These are phyloP conservation scores for Mycena venus DNA, from an alignment of 768 basidiomycete species.

Conservation along the genomic window DNA sequence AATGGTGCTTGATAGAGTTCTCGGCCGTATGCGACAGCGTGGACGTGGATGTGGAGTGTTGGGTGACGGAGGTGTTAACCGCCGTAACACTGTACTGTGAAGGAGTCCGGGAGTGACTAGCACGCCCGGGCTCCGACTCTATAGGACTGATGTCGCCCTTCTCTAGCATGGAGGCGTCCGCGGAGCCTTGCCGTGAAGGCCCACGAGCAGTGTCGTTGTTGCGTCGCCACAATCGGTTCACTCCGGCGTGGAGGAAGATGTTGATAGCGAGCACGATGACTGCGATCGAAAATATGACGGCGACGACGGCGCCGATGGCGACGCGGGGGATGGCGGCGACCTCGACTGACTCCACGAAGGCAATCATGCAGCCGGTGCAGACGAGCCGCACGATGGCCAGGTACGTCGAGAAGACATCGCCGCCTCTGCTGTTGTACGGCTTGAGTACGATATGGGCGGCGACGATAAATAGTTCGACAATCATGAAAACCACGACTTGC, in stretches of 20 bases:
- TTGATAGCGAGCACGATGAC: constrained; percentile 80
- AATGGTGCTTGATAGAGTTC: neutral
- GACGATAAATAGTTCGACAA: constrained; percentile 76
- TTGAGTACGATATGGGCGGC: constrained; percentile 64
- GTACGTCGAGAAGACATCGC: constrained; percentile 78
- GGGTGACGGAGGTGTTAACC: constrained; percentile 17
- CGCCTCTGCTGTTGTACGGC: constrained; percentile 77
- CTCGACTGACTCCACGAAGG: constrained; percentile 76
- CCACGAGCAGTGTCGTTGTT: constrained; percentile 24
- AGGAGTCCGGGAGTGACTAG: constrained; percentile 21
- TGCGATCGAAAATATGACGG: constrained; percentile 79
- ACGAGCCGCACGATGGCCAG: constrained; percentile 77
- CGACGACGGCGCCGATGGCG: constrained; percentile 81
- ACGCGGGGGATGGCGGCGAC: constrained; percentile 85
- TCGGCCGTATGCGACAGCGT: constrained; percentile 1
- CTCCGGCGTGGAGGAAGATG: constrained; percentile 63
- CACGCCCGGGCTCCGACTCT: constrained; percentile 15
- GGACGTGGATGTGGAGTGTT: constrained; percentile 19
- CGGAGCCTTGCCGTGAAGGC: constrained; percentile 37
- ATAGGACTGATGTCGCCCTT: constrained; percentile 45
- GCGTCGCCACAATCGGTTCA: constrained; percentile 47
- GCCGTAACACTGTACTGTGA: constrained; percentile 7
- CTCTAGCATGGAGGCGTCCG: constrained; percentile 53
- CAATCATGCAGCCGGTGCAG: constrained; percentile 79
- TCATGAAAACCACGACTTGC: constrained; percentile 76